Base-by-base conservation (phyloP, 2,329 filamentous ascomycete species). In the Juglanconis oblonga region DNA sequence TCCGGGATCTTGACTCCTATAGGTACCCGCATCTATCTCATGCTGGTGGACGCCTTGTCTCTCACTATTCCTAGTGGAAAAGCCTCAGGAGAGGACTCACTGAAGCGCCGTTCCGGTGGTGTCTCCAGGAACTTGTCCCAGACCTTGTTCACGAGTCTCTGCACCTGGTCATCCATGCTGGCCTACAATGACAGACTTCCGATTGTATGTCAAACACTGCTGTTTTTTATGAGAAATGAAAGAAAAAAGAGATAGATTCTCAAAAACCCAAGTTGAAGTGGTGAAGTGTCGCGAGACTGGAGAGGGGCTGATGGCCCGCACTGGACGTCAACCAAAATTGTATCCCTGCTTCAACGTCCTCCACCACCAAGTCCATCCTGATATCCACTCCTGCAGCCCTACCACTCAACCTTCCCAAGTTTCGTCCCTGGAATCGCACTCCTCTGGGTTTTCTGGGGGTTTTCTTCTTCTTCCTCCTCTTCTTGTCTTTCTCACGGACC, bases 141-240 rank as follows among this genome's bases (percentile, higher is more conserved):
- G 62, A 83, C 82, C 76, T 92, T 92, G 56, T 89, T 78, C 3
- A 91, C 87, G 10, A 96, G 79, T 33, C 81, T 79, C 31, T 81
- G 72, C 11, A 96, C 84, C 75, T 93, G 89, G n/a, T 84, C 82
- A 54, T 96, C 89, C 92, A 96, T 96, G 0, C 58, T 64, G 52
- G 17, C 11, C 8, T 51, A 8, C 2, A 11, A n/a, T 14, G 48
- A 2, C 24, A 24, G 24, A 24, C 24, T 24, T 24, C 2, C 24
- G 24, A 24, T 24, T 24, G 24, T 24, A 24, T 24, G 24, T 24
- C 24, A 24, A 36, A 3, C 31, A 48, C 3, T 49, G 45, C 10
- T 45, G 8, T 29, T 32, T 45, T 13, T 5, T 50, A 24, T 29
- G 24, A 24, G 24, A 24, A 24, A 24, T 24, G 24, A 24, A 24